A percentile compares a stretch with the other conserved stretches of the same genome.
phyloP scores from a whole-genome alignment of 352 stramenopile species.

The Albugo candida region DNA sequence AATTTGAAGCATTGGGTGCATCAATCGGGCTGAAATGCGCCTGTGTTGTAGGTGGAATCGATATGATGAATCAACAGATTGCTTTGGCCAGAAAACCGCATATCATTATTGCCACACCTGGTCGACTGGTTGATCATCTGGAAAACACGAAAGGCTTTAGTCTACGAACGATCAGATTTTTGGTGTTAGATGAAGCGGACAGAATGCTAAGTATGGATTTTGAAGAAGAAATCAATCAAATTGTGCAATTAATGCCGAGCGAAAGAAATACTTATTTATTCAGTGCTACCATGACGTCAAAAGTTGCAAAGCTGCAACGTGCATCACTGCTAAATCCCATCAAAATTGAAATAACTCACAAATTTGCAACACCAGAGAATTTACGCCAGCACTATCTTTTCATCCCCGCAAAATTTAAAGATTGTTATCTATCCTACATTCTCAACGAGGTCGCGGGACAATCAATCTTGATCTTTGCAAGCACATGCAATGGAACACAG shows the following conservation, averaged over 20 bases:
- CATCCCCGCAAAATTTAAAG: constrained; percentile 99
- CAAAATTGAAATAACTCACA: constrained; percentile 94
- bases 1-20: constrained; percentile 82
- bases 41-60: constrained; percentile 91
- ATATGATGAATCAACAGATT: constrained; percentile 95
- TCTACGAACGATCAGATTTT: constrained; percentile 77
- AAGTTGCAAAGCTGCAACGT: constrained; percentile 96
- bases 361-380: constrained; percentile 95
- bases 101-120: constrained; percentile 87
- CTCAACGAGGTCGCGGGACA: constrained; percentile 96
- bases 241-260: constrained; percentile 89
- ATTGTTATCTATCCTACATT: constrained; percentile 97
- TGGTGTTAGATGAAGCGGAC: constrained; percentile 90
- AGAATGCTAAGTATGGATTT: constrained; percentile 96
- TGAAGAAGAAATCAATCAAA: constrained; percentile 97
- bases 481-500: constrained; percentile 95
- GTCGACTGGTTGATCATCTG: constrained; percentile 86
- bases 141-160: constrained; percentile 94
- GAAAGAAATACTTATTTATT: constrained; percentile 96
- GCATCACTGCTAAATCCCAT: constrained; percentile 92
- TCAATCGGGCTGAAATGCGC: constrained; percentile 84
- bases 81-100: constrained; percentile 93
- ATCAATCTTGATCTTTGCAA: constrained; percentile 95
- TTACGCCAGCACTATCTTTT: constrained; percentile 98
- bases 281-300: constrained; percentile 97